Percentiles rank a stretch among this genome's conserved stretches.
Conservation (phyloP, 2,329 filamentous ascomycete species). For the Venturia aucupariae region DNA sequence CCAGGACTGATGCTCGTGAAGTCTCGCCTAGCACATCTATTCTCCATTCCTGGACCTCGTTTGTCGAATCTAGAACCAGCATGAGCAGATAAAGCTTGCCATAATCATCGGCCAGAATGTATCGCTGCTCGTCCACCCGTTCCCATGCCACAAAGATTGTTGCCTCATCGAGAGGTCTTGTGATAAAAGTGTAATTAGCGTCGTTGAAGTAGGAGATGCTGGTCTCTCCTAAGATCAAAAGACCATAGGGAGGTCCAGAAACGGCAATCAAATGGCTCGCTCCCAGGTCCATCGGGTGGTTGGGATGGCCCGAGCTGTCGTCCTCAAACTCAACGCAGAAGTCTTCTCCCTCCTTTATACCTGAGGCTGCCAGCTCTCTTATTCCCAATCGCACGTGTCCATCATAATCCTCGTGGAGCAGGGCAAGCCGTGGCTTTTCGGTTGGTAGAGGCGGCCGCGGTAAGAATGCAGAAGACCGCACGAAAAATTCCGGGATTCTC, state of each 20-base stretch:
- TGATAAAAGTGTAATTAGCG: conserved; percentile 56
- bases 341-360: conserved; percentile 34
- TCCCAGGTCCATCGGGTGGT: conserved; percentile 38
- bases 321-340: conserved; percentile 45
- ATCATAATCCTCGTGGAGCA: conserved; percentile 56
- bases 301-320: conserved; percentile 41
- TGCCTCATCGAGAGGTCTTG: conserved; percentile 58
- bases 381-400: conserved; percentile 47
- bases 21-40: conserved; percentile 59
- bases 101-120: conserved; percentile 87
- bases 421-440: conserved; percentile 49
- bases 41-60: conserved; percentile 59
- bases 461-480: conserved; percentile 57
- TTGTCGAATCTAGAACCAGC: conserved; percentile 55
- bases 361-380: conserved; percentile 41
- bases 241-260: conserved; percentile 44
- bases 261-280: conserved; percentile 54
- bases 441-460: conserved; percentile 31
- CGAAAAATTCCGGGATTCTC: conserved; percentile 57
- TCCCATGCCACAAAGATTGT: conserved; percentile 91
- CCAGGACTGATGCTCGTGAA: conserved; percentile 66
- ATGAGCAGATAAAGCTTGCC: conserved; percentile 78
- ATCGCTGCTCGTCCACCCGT: conserved; percentile 69
- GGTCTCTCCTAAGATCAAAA: conserved; percentile 47
- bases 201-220: conserved; percentile 80